phyloP scores from a whole-genome alignment of 495 filamentous ascomycete species.

The Thermothielavioides terrestris region DNA sequence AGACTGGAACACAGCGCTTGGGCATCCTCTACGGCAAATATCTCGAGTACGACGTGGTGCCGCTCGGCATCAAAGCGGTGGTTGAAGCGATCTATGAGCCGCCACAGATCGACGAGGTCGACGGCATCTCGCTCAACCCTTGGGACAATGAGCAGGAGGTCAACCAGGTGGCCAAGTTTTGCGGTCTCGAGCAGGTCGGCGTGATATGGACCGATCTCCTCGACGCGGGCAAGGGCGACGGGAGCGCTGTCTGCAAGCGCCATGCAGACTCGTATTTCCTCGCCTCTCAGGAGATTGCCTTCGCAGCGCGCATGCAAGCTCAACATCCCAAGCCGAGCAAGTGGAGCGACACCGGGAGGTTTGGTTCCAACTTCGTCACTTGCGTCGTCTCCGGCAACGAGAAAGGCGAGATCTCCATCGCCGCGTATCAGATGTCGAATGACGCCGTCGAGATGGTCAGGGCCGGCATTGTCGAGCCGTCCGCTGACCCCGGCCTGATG shows the following conservation, averaged over 20 bases:
- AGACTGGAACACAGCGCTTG: conserved; percentile 65
- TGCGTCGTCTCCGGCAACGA: conserved; percentile 91
- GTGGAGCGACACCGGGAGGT: conserved; percentile 92
- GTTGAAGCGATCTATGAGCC: conserved; percentile 98
- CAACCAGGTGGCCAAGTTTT: conserved; percentile 70
- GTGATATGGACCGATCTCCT: conserved; percentile 93
- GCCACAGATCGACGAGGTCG: conserved; percentile 82
- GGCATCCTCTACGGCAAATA: conserved; percentile 90
- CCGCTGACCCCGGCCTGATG: conserved; percentile 87
- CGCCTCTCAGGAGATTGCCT: conserved; percentile 83
- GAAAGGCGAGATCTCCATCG: conserved; percentile 75
- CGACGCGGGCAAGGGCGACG: conserved; percentile 71
- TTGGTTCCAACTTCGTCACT: conserved; percentile 95
- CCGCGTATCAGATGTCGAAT: conserved; percentile 90
- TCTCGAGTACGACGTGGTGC: conserved; percentile 85
- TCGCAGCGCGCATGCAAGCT: conserved; percentile 79
- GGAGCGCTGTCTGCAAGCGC: conserved; percentile 84
- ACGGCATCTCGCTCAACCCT: conserved; percentile 77
- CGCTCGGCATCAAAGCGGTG: conserved; percentile 88
- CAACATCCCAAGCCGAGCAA: conserved; percentile 84
- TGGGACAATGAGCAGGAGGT: conserved; percentile 85
- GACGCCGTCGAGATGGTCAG: conserved; percentile 94
- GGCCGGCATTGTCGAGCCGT: conserved; percentile 91
- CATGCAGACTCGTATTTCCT: conserved; percentile 94
- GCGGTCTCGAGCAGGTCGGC: conserved; percentile 82